A percentile compares a stretch with the other conserved stretches of the same genome.
These are phyloP conservation scores for Neofusicoccum parvum DNA, from an alignment of 2,329 filamentous ascomycete species.

Conservation along the genomic window DNA sequence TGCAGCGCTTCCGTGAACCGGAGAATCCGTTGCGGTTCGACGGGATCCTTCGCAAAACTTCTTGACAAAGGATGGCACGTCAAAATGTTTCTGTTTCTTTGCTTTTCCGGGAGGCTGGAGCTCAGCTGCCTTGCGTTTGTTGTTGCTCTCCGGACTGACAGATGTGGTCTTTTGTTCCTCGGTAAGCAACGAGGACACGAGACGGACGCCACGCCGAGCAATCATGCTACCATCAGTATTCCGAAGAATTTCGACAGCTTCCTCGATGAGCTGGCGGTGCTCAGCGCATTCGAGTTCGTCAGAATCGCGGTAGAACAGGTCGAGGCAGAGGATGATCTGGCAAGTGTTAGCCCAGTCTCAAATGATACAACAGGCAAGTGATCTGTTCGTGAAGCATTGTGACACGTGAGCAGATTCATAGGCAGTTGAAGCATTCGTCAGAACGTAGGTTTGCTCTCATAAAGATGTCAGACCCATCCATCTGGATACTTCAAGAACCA, in stretches of 20 bases:
- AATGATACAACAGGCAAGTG: too few relatives aligned
- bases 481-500: too few relatives aligned
- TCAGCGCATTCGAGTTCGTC: neutral
- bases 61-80: neutral
- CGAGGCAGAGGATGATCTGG: conserved; percentile 2
- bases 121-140: neutral
- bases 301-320: neutral
- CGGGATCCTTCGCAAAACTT: neutral
- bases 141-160: neutral
- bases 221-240: conserved; percentile 42
- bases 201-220: conserved; percentile 40
- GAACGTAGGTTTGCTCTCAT: too few relatives aligned
- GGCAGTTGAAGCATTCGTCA: too few relatives aligned
- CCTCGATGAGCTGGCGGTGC: conserved; percentile 31
- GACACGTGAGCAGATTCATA: too few relatives aligned
- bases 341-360: neutral
- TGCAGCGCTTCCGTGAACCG: too few relatives aligned
- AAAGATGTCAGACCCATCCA: too few relatives aligned
- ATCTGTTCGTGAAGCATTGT: too few relatives aligned
- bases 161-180: neutral
- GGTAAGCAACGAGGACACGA: conserved; percentile 38
- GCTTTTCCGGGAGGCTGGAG: too few relatives aligned
- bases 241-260: conserved; percentile 36
- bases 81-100: neutral
- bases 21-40: neutral